Conservation (phyloP, 495 filamentous ascomycete species). For the Penicillium parvum region DNA sequence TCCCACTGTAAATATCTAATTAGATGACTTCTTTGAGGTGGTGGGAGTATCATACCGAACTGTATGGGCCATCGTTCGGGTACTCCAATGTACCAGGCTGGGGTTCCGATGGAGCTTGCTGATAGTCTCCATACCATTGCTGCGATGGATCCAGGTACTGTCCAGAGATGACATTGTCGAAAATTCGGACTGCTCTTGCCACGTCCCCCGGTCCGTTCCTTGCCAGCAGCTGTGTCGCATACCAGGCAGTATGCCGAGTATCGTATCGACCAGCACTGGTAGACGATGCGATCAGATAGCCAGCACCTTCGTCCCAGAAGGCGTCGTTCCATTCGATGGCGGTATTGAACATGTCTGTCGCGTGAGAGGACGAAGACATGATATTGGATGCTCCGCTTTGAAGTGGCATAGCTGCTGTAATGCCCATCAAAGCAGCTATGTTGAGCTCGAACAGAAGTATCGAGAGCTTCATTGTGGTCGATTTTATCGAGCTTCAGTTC, state of each 20-base stretch:
- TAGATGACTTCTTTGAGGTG: neutral
- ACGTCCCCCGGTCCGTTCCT: slow-evolving; percentile 34
- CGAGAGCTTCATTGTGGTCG: neutral
- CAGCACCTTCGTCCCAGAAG: slow-evolving; percentile 15
- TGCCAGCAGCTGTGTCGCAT: slow-evolving; percentile 35
- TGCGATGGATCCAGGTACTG: slow-evolving; percentile 32
- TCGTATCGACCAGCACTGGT: slow-evolving; percentile 21
- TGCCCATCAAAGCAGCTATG: neutral
- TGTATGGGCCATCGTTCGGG: slow-evolving; percentile 17
- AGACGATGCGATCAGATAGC: slow-evolving; percentile 13
- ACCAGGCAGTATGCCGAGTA: slow-evolving; percentile 35
- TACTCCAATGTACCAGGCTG: slow-evolving; percentile 33
- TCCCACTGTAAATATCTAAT: slow-evolving; percentile 29
- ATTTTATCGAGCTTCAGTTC: no score
- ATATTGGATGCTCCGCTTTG: neutral
- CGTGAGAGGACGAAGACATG: slow-evolving; percentile 1
- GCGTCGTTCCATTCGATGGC: slow-evolving; percentile 21
- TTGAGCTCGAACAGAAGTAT: neutral
- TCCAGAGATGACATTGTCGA: slow-evolving; percentile 34
- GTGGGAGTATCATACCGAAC: slow-evolving; percentile 8
- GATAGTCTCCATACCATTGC: slow-evolving; percentile 41
- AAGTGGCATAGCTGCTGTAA: slow-evolving; percentile 1
- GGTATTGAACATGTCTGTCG: slow-evolving; percentile 17
- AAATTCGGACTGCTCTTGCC: slow-evolving; percentile 31
- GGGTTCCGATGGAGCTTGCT: slow-evolving; percentile 35